These are phyloP conservation scores for Coniochaeta ligniaria DNA, from an alignment of 2,329 filamentous ascomycete genomes.

Conservation along the genomic window DNA sequence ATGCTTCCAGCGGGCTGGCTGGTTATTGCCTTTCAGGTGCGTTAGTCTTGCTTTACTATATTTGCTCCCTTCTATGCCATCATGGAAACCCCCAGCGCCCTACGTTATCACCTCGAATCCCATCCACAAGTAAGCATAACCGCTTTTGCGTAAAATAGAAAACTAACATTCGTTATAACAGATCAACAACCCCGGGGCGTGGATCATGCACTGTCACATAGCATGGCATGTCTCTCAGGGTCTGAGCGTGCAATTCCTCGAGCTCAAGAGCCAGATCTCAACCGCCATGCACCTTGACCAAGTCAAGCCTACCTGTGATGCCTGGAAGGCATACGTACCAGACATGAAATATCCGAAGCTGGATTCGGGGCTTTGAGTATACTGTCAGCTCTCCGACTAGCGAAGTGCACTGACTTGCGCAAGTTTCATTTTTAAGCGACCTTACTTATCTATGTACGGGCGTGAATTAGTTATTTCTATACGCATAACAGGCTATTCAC, in stretches of 20 bases:
- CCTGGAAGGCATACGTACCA: constrained; percentile 12
- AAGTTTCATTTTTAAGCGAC: not conserved
- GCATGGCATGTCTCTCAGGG: constrained; percentile 29
- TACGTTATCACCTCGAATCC: not conserved
- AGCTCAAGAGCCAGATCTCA: constrained; percentile 10
- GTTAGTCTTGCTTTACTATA: not conserved
- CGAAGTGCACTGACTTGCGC: not conserved
- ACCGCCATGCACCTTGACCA: constrained; percentile 9
- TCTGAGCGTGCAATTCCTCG: constrained; percentile 13
- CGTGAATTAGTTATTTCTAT: no score
- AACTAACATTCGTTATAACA: not conserved
- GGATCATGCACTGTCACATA: constrained; percentile 35
- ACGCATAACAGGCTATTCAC: no score
- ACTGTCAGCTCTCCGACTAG: not conserved
- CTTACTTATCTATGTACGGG: no score
- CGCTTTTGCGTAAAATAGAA: no score
- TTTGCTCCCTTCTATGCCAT: not conserved
- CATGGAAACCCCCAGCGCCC: not conserved
- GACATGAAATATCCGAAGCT: constrained; percentile 3
- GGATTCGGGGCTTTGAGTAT: constrained; percentile 6
- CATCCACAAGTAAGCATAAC: no score
- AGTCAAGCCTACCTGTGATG: constrained; percentile 10
- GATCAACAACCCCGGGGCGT: constrained; percentile 33
- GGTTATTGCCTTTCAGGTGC: constrained; percentile 25
- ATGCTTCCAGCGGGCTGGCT: constrained; percentile 27